Percentiles rank a stretch among this genome's conserved stretches.
Evolutionary conservation across 2,329 filamentous ascomycete species (phyloP).

Genomic region (Mycosphaerella sp.): DNA sequence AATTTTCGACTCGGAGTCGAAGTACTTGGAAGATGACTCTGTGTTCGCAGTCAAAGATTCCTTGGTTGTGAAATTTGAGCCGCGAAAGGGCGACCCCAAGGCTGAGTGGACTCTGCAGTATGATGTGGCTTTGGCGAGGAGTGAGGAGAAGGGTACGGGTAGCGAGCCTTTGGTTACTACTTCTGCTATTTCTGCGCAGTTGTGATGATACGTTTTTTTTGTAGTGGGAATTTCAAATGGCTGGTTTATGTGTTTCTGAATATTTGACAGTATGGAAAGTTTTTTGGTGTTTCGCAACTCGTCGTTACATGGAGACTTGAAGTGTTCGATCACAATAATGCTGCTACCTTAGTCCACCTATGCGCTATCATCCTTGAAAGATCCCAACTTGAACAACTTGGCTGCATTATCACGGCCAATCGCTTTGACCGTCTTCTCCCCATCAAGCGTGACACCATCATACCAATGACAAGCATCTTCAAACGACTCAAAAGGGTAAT

Average conservation of each 20-base stretch:
- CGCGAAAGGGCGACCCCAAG: slow-evolving; percentile 45
- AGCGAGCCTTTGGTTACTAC: slow-evolving; percentile 5
- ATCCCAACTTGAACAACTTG: slow-evolving; percentile 27
- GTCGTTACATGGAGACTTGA: too few relatives aligned
- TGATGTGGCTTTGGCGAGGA: slow-evolving; percentile 23
- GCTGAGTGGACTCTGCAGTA: slow-evolving; percentile 20
- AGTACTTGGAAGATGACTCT: slow-evolving; percentile 19
- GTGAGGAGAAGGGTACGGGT: slow-evolving; percentile 17
- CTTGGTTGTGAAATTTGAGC: slow-evolving; percentile 52
- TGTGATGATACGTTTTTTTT: too few relatives aligned
- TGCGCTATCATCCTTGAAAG: slow-evolving; percentile 22
- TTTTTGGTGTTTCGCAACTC: too few relatives aligned
- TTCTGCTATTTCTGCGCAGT: background rate
- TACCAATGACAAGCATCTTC: slow-evolving; percentile 30
- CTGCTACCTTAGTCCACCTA: background rate
- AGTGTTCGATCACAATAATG: too few relatives aligned
- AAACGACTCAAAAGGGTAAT: slow-evolving; percentile 31
- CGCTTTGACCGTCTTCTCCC: slow-evolving; percentile 19
- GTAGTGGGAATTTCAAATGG: too few relatives aligned
- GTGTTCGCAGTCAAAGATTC: slow-evolving; percentile 37
- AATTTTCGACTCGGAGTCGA: slow-evolving; percentile 55
- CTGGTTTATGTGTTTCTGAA: too few relatives aligned
- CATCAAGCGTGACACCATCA: slow-evolving; percentile 23
- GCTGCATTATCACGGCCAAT: slow-evolving; percentile 32
- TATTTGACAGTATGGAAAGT: too few relatives aligned